Evolutionary conservation across 2,329 filamentous ascomycete genomes (phyloP).

Genomic region (Pyrenochaeta sp.): DNA sequence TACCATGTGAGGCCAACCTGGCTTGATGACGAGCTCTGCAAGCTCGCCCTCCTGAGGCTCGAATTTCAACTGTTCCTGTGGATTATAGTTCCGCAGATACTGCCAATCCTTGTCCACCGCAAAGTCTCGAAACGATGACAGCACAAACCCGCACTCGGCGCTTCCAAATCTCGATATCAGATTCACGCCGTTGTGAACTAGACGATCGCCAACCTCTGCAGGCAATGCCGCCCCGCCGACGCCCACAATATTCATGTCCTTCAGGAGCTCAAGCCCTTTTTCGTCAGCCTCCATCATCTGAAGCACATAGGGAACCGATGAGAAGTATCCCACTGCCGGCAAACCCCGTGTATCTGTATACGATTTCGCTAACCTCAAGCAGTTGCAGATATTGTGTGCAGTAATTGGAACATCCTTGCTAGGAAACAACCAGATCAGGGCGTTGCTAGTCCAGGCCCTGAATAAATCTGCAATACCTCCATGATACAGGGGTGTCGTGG

Average conservation of each 20-base stretch:
- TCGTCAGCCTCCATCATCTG: slow-evolving; percentile 91
- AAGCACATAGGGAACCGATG: slow-evolving; percentile 79
- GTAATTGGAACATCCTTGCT: slow-evolving; percentile 65
- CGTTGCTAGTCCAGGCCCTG: slow-evolving; percentile 66
- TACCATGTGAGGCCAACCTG: slow-evolving; percentile 64
- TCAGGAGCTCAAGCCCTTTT: slow-evolving; percentile 75
- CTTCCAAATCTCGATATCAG: slow-evolving; percentile 70
- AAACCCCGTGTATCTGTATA: slow-evolving; percentile 18
- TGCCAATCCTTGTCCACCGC: slow-evolving; percentile 65
- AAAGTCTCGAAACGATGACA: slow-evolving; percentile 68
- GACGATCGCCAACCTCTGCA: slow-evolving; percentile 58
- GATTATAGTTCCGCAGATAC: slow-evolving; percentile 59
- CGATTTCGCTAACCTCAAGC: slow-evolving; percentile 51
- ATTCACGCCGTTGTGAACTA: slow-evolving; percentile 61
- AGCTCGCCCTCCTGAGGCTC: slow-evolving; percentile 46
- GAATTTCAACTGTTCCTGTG: slow-evolving; percentile 56
- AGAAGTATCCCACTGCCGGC: slow-evolving; percentile 63
- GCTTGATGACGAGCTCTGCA: slow-evolving; percentile 64
- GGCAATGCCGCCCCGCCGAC: slow-evolving; percentile 69
- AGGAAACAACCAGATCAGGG: slow-evolving; percentile 69
- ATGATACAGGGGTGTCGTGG: slow-evolving; percentile 71
- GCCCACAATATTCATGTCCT: slow-evolving; percentile 66
- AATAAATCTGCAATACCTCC: slow-evolving; percentile 70
- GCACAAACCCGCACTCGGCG: slow-evolving; percentile 70
- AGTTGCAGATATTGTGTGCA: slow-evolving; percentile 59